A percentile compares a stretch with the other conserved stretches of the same genome.
Conservation (phyloP, 768 basidiomycete genomes). For the Rhizopogon vulgaris region DNA sequence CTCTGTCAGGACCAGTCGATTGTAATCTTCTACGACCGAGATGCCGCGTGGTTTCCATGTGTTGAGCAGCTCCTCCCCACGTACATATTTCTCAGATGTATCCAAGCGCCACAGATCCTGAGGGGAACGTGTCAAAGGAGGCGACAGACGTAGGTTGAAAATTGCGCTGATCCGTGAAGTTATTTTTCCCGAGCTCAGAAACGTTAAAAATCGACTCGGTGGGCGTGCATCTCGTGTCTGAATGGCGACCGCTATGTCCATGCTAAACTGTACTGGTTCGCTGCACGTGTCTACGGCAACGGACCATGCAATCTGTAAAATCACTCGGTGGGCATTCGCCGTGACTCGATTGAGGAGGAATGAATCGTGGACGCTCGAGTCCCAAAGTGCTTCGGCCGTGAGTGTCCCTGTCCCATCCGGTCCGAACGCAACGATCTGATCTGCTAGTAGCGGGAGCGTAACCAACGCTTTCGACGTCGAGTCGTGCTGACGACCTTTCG, state of each 20-base stretch:
- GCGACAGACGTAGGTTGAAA: conserved; percentile 75
- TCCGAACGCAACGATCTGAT: conserved; percentile 68
- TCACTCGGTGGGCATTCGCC: conserved; percentile 65
- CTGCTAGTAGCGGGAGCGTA: conserved; percentile 68
- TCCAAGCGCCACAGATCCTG: conserved; percentile 93
- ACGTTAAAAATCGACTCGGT: conserved; percentile 68
- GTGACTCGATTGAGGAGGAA: conserved; percentile 83
- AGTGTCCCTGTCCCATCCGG: conserved; percentile 79
- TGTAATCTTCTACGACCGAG: conserved; percentile 83
- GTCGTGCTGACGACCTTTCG: conserved; percentile 76
- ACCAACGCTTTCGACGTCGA: conserved; percentile 66
- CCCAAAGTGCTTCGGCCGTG: conserved; percentile 77
- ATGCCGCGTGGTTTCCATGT: conserved; percentile 87
- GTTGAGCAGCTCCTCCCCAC: conserved; percentile 81
- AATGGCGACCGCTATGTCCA: conserved; percentile 83
- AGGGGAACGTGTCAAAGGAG: conserved; percentile 79
- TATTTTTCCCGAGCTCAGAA: conserved; percentile 75
- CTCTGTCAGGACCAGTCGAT: conserved; percentile 65
- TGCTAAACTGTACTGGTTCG: conserved; percentile 83
- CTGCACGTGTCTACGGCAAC: conserved; percentile 79
- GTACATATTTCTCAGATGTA: conserved; percentile 91
- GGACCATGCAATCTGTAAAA: conserved; percentile 72
- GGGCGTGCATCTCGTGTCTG: conserved; percentile 80
- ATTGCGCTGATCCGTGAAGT: conserved; percentile 76
- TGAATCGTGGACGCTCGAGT: conserved; percentile 88